Percentiles rank a stretch among this genome's conserved stretches.
Conservation (phyloP, 306 rosid genomes). For the Trifolium subterraneum region DNA sequence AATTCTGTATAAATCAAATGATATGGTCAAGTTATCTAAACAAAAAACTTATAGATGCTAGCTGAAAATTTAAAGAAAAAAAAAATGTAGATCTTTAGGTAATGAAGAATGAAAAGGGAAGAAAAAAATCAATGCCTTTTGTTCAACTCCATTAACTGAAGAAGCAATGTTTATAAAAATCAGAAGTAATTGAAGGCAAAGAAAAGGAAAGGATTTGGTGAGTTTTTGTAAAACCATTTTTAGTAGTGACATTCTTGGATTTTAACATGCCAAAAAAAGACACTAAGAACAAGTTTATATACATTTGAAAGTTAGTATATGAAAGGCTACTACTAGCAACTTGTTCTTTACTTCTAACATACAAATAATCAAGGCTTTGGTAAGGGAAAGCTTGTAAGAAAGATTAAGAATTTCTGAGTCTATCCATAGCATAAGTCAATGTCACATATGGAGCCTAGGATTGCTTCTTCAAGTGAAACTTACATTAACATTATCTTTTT, state of each 20-base stretch:
- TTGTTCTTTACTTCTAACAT: slow-evolving; percentile 36
- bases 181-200: slow-evolving; percentile 44
- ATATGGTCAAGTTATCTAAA: slow-evolving; percentile 19
- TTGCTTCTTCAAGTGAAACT: slow-evolving; percentile 64
- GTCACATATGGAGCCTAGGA: slow-evolving; percentile 49
- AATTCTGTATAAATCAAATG: slow-evolving; percentile 54
- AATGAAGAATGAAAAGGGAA: slow-evolving; percentile 1
- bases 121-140: slow-evolving; percentile 46
- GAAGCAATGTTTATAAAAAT: slow-evolving; percentile 35
- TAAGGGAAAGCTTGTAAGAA: slow-evolving; percentile 62
- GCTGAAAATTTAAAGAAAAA: slow-evolving; percentile 6
- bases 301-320: slow-evolving; percentile 25
- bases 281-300: slow-evolving; percentile 41
- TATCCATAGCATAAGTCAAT: slow-evolving; percentile 45
- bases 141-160: slow-evolving; percentile 50
- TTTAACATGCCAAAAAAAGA: slow-evolving; percentile 36
- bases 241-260: slow-evolving; percentile 30
- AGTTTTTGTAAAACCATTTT: slow-evolving; percentile 39
- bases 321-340: slow-evolving; percentile 10
- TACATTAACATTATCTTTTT: slow-evolving; percentile 34
- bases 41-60: background rate
- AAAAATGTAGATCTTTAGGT: slow-evolving; percentile 6
- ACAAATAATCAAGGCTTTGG: slow-evolving; percentile 36
- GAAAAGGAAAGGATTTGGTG: slow-evolving; percentile 28
- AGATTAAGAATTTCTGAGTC: slow-evolving; percentile 47